Percentiles rank a stretch among this genome's conserved stretches.
phyloP scores from a whole-genome alignment of 208 protist species.

The Leishmania martiniquensis region DNA sequence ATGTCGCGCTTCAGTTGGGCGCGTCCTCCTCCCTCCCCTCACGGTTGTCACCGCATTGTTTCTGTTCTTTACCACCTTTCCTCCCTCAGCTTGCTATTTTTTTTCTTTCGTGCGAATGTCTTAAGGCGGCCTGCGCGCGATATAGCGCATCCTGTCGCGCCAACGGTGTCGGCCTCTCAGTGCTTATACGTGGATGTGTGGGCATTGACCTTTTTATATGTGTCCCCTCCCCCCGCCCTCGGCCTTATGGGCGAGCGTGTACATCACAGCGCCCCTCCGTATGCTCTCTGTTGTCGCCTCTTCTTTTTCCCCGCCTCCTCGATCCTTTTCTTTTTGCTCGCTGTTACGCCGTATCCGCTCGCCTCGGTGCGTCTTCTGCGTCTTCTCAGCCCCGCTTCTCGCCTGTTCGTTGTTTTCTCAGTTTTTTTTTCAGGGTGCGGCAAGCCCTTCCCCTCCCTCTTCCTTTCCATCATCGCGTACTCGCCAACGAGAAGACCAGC shows the following conservation, averaged over 20 bases:
- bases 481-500: background rate
- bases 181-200: background rate
- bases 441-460: background rate
- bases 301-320: background rate
- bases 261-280: background rate
- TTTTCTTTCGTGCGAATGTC: conserved; percentile 2
- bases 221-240: too few relatives aligned
- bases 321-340: background rate
- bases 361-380: background rate
- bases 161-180: background rate
- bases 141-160: background rate
- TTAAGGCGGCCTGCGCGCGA: background rate
- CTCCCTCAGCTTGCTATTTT: conserved; percentile 3
- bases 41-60: background rate
- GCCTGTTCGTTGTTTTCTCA: background rate
- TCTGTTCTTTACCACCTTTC: background rate
- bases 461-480: background rate
- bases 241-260: background rate
- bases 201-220: background rate
- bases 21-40: background rate
- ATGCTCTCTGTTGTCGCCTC: background rate
- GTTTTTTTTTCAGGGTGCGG: background rate
- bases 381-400: background rate
- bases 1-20: background rate
- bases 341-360: background rate